A percentile compares a stretch with the other conserved stretches of the same genome.
phyloP scores from a whole-genome alignment of 2,329 filamentous ascomycete genomes.

The Hypoxylon sp. region DNA sequence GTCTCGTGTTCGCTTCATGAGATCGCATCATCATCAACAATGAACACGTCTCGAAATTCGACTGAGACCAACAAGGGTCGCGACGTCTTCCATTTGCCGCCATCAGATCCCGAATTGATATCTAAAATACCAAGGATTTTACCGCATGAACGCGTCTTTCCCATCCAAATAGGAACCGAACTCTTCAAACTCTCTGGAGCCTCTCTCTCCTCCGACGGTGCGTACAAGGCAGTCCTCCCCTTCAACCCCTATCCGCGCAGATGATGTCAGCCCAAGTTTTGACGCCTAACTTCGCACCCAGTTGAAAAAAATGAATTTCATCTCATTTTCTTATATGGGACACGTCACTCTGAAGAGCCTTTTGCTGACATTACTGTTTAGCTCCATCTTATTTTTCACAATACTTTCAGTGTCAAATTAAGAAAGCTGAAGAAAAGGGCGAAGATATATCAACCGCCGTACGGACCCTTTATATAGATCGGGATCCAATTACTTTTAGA shows the following conservation, averaged over 20 bases:
- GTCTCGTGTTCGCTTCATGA: conserved; percentile 40
- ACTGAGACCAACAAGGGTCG: conserved; percentile 52
- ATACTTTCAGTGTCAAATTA: conserved; percentile 89
- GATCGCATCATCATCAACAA: conserved; percentile 43
- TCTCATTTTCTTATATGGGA: conserved; percentile 3
- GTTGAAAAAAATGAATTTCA: conserved; percentile 7
- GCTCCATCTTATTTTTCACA: conserved; percentile 97
- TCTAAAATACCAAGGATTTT: conserved; percentile 70
- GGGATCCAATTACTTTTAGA: conserved; percentile 88
- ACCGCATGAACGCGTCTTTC: conserved; percentile 80
- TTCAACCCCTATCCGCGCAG: conserved; percentile 15
- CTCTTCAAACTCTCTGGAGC: conserved; percentile 81
- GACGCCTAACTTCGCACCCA: conserved; percentile 7
- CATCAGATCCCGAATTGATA: conserved; percentile 56
- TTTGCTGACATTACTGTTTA: conserved; percentile 57
- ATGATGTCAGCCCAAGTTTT: conserved; percentile 34
- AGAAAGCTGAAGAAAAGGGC: conserved; percentile 71
- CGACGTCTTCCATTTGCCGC: conserved; percentile 49
- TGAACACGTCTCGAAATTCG: conserved; percentile 51
- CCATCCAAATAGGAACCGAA: conserved; percentile 80
- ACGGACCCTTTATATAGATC: conserved; percentile 93
- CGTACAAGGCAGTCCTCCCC: conserved; percentile 52
- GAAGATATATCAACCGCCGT: conserved; percentile 67
- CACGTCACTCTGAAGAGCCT: conserved; percentile 24
- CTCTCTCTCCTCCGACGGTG: conserved; percentile 80